Evolutionary conservation across 2,329 filamentous ascomycete genomes (phyloP), one percentile per base, ranked within the genome.

Genomic region (Beauveria medogensis): DNA sequence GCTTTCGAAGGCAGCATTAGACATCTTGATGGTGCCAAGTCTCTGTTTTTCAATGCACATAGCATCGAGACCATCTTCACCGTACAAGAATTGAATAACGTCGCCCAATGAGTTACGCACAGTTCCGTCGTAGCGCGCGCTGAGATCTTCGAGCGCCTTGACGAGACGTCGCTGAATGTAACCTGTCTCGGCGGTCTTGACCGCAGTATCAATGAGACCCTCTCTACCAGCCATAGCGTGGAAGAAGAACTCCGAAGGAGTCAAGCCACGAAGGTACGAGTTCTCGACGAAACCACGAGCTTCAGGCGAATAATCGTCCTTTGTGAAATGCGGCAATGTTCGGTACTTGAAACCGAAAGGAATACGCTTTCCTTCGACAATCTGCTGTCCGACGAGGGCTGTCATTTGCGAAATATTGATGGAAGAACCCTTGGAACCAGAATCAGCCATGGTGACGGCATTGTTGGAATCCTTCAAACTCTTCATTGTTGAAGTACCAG

Each of bases 321-420:
- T 99, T 66, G 94, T 96, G 76, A 99, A 99, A 75, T 99, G 94
- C 3, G 94, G 94, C 62, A 99, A 79, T 0, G 94, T 96, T 57
- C 94, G 88, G 73, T 99, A 97, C 74, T 97, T 97, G 85, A 99
- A 99, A 24, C 95, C 94, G 71, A 97, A 99, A 1, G 94, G 94
- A 78, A 99, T 96, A 80, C 94, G 94, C 77, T 96, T 96, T 69
- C 94, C 95, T 78, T 99, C 94, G 9, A 99, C 92, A 65, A 95
- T 96, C 73, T 99, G 95, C 73, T 99, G 94, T 66, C 95, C 94
- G 63, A 99, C 95, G 65, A 97, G 84, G 28, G 94, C 94, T 64
- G 92, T 95, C 94, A 99, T 99, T 76, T 99, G 94, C 18, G 95
- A 97, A 69, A 99, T 97, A 74, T 99, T 99, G 81, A 99, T 97